Percentiles rank a stretch among this genome's conserved stretches.
These are phyloP conservation scores for Saccharomyces hybrid DNA, from an alignment of 1,139 yeast species.

Conservation along the genomic window DNA sequence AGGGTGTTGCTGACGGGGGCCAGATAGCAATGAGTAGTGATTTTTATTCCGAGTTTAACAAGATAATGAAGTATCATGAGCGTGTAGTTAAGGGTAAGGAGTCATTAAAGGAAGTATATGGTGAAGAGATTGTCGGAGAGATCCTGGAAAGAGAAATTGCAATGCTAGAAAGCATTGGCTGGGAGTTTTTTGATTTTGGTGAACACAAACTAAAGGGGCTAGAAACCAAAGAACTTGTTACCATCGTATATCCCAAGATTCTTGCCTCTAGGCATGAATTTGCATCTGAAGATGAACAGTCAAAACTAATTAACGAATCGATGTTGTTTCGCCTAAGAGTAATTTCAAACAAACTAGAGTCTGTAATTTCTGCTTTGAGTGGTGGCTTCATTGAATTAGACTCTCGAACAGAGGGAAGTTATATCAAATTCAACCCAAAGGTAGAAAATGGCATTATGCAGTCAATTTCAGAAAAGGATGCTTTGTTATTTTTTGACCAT, in stretches of 20 bases:
- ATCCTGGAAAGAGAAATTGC: conserved; percentile 61
- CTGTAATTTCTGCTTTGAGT: conserved; percentile 21
- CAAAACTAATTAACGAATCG: conserved; percentile 22
- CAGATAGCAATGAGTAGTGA: conserved; percentile 83
- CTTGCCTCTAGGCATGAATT: conserved; percentile 47
- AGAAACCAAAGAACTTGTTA: conserved; percentile 84
- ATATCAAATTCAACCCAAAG: conserved; percentile 9
- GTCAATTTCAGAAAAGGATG: conserved; percentile 20
- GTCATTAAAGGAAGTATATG: conserved; percentile 51
- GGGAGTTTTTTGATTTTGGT: conserved; percentile 65
- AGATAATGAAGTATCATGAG: conserved; percentile 48
- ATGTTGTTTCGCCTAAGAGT: conserved; percentile 22
- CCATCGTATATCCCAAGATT: conserved; percentile 65
- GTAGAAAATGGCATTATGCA: conserved; percentile 16
- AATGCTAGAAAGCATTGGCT: conserved; percentile 62
- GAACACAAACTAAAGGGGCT: conserved; percentile 87
- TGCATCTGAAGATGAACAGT: conserved; percentile 20
- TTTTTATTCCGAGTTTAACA: conserved; percentile 62
- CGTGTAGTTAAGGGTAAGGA: conserved; percentile 37
- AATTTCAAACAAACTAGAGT: conserved; percentile 22
- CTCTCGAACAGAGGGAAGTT: conserved; percentile 1
- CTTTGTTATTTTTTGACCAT: conserved; percentile 27
- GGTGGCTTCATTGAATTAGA: conserved; percentile 19
- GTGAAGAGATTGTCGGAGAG: conserved; percentile 53
- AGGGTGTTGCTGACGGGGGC: conserved; percentile 97